Evolutionary conservation across 495 filamentous ascomycete species (phyloP).

Genomic region (Penicillium daleae): DNA sequence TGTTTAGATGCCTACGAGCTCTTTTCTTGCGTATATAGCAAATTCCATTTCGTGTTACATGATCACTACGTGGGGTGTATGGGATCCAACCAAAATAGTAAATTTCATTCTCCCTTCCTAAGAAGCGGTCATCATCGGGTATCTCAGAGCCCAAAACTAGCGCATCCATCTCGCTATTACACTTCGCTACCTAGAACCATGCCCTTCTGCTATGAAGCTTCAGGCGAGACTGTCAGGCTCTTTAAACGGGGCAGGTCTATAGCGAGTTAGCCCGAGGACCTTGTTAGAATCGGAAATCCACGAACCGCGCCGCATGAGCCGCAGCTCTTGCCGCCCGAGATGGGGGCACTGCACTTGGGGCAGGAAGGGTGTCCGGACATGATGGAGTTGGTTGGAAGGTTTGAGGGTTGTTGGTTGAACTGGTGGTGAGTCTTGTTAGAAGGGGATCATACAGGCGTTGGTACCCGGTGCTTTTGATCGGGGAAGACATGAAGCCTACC

Average conservation of each 20-base stretch:
- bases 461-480: background rate
- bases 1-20: constrained; percentile 21
- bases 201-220: background rate
- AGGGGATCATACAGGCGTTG: background rate
- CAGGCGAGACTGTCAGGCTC: background rate
- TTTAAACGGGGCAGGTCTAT: constrained; percentile 37
- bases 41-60: constrained; percentile 9
- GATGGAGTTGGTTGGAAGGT: background rate
- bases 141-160: constrained; percentile 1
- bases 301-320: constrained; percentile 43
- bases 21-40: constrained; percentile 26
- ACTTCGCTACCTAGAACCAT: background rate
- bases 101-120: constrained; percentile 6
- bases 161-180: background rate
- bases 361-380: constrained; percentile 39
- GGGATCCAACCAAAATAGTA: background rate
- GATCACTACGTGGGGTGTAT: background rate
- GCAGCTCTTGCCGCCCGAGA: constrained; percentile 40
- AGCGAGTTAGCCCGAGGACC: constrained; percentile 12
- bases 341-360: constrained; percentile 41
- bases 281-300: constrained; percentile 15
- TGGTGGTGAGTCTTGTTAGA: background rate
- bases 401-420: constrained; percentile 5
- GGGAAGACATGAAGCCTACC: background rate
- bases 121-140: background rate